Conservation (phyloP, 331 rosid genomes). For the Rhamnella rubrinervis region DNA sequence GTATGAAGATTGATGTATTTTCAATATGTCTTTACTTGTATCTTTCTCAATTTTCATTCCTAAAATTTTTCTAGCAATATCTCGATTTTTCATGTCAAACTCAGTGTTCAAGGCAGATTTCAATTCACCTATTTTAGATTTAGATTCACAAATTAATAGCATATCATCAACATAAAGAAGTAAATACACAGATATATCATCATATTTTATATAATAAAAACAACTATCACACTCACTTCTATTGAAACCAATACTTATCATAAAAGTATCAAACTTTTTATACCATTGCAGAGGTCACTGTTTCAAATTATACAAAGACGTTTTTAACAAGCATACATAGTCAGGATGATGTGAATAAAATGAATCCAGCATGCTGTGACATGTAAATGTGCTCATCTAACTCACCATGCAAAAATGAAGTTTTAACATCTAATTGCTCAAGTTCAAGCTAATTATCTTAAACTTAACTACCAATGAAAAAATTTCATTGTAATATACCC, state of each 20-base stretch:
- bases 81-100: background rate
- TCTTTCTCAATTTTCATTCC: background rate
- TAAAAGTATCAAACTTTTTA: too few species aligned
- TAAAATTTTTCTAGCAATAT: background rate
- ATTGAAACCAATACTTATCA: background rate
- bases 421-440: too few species aligned
- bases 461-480: too few species aligned
- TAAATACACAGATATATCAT: too few species aligned
- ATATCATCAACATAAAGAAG: background rate
- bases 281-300: background rate
- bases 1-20: too few species aligned
- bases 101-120: background rate
- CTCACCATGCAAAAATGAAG: too few species aligned
- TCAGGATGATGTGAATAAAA: too few species aligned
- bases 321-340: too few species aligned
- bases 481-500: too few species aligned
- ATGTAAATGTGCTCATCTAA: background rate
- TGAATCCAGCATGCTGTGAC: background rate
- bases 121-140: rapidly evolving
- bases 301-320: background rate
- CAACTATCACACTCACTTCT: background rate
- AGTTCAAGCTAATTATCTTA: too few species aligned
- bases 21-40: too few species aligned
- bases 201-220: too few species aligned
- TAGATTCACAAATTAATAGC: background rate